Base-by-base conservation (phyloP, 192 early-diverging fungal genomes). In the Umbelopsis sp. region DNA sequence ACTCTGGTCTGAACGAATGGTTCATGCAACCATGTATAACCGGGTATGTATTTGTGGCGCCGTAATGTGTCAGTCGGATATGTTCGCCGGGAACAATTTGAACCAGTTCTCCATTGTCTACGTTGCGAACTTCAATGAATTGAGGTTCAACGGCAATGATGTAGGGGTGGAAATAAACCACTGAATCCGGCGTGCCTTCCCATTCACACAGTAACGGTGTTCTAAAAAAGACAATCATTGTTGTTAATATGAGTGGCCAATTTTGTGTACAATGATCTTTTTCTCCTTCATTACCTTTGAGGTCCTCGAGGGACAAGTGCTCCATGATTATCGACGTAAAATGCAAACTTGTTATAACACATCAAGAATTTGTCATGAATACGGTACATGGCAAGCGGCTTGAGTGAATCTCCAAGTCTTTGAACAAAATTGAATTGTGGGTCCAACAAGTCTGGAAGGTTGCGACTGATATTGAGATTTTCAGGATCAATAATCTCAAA, bases 401-500 rank as follows among this genome's bases (percentile, higher is more conserved):
- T 90, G 27, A 93, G 74, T 20, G 85, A 88, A 71, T 97, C 94
- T 30, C 69, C 47, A 69, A 88, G 86, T 70, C 91, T 90, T 51
- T 87, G 83, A 10, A 95, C 91, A 85, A 97, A 96, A 48, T 91
- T 86, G 35, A 97, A 84, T 35, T 87, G 86, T 12, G 87, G 83
- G 78, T 97, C 95, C 0, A 82, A 84, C 11, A 91, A 87, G 75
- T 98, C 94, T 41, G 96, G 83, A 37, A 98, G 81, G 64, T 87
- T 91, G 74, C 94, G 93, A 3, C 91, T 95, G 41, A 72, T 66
- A 47, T 91, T 91, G 49, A 96, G 83, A 15, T 93, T 91, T 8
- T 93, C 90, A 65, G 95, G 79, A 77, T 98, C 93, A 27, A 99
- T 92, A 41, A 99, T 85, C 77, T 99, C 96, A 78, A 99, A 99